Evolutionary conservation across 78 protist species (phyloP), one percentile per base, ranked within the genome.

Genomic region (Monosiga brevicollis): DNA sequence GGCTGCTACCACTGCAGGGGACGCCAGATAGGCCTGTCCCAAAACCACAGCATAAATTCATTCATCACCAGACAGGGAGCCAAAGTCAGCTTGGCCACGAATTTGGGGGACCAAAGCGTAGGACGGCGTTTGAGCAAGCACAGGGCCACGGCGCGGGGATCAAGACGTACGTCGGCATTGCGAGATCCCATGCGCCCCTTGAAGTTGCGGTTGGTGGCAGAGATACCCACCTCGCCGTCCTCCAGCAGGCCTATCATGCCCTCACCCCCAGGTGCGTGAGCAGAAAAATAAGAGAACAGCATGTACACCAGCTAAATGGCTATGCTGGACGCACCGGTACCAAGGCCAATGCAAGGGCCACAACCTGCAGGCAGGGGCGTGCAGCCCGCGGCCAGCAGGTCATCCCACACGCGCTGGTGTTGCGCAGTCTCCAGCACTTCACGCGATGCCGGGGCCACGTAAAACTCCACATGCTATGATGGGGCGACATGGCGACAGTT

Each of bases 311-410:
- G 15, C 62, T 20, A 6, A 49, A 20, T 15, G 6, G 29, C 62
- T 20, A 49, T 15, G 15, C 62, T 49, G 15, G 34, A 75, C 34
- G 11, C 78, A 75, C 26, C 54, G 15, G 40, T 15, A 38, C 6
- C 81, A n/a, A 91, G 89, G 0, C 94, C 94, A 40, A 91, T 80
- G 74, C 94, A 91, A 0, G 94, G 94, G 35, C 94, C 94, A 55
- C 94, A 91, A 10, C 94, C 91, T 1, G 93, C 78, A 1, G 93
- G 89, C 62, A 91, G 88, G 15, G 94, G 83, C 38, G 1, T 36
- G 41, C 88, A 91, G 20, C 91, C 91, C 1, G 94, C 87, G 40
- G n/a, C 86, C 2, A 88, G 49, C 73, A 90, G 84, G 23, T 42
- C 72, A 26, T 90, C 62, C 94, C 94, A 90, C 73, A 79, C 88